phyloP scores from a whole-genome alignment of 768 basidiomycete genomes.

The Tricholoma saponaceum region DNA sequence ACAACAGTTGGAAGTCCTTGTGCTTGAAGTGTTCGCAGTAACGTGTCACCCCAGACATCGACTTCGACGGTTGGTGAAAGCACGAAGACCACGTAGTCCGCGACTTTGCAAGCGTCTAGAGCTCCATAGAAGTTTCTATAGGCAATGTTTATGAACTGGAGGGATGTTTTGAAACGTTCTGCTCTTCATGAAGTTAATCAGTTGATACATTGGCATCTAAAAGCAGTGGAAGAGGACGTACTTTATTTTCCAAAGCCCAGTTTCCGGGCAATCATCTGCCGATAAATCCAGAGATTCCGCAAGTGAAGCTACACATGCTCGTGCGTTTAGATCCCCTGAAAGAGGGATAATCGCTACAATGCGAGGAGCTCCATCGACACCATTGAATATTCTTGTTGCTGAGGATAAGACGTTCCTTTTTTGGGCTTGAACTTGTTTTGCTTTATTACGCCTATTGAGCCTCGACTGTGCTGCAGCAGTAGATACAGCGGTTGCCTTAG shows the following conservation, averaged over 20 bases:
- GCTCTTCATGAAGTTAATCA: constrained; percentile 43
- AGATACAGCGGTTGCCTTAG: constrained; percentile 45
- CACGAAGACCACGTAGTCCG: constrained; percentile 86
- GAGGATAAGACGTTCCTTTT: constrained; percentile 69
- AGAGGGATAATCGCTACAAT: constrained; percentile 89
- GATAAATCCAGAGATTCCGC: constrained; percentile 55
- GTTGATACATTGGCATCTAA: background rate
- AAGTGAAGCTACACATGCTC: constrained; percentile 50
- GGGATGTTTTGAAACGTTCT: constrained; percentile 85
- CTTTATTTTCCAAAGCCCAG: constrained; percentile 67
- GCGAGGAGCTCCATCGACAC: constrained; percentile 74
- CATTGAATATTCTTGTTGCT: constrained; percentile 73
- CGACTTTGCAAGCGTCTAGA: constrained; percentile 81
- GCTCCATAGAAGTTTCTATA: constrained; percentile 71
- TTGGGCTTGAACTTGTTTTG: constrained; percentile 74
- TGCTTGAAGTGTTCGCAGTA: constrained; percentile 83
- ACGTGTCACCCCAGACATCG: constrained; percentile 78
- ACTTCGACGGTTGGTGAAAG: constrained; percentile 85
- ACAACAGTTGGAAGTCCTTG: constrained; percentile 87
- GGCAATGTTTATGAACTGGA: constrained; percentile 80
- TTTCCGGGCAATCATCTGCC: constrained; percentile 45
- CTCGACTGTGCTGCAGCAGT: constrained; percentile 64
- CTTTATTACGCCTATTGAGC: constrained; percentile 76
- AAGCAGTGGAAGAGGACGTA: constrained; percentile 28
- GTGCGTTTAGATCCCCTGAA: constrained; percentile 57